Evolutionary conservation across 2,329 filamentous ascomycete species (phyloP).

Genomic region (Alternaria ethzedia): DNA sequence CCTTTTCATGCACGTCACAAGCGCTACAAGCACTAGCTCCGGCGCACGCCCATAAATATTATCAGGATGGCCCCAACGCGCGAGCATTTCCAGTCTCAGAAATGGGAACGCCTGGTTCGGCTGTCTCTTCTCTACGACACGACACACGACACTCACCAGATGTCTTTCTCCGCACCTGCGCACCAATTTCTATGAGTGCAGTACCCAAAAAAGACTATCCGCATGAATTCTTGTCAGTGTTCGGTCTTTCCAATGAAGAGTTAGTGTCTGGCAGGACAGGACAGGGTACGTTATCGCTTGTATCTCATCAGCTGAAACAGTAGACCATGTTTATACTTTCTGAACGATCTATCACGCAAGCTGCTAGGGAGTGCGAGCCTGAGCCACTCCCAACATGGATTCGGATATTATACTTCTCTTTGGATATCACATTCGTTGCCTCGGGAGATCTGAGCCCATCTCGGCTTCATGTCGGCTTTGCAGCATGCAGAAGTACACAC

Average conservation of each 20-base stretch:
- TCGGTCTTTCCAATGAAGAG: neutral
- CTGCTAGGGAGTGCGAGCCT: neutral
- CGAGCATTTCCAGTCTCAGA: neutral
- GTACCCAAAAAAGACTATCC: neutral
- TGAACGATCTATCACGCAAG: neutral
- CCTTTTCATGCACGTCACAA: slow-evolving; percentile 22
- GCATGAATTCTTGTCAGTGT: neutral
- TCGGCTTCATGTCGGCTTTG: slow-evolving; percentile 1
- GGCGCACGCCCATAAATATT: slow-evolving; percentile 10
- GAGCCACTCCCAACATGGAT: neutral
- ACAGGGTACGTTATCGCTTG: neutral
- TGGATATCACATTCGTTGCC: neutral
- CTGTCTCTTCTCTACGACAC: neutral
- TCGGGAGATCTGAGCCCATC: neutral
- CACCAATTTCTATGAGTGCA: neutral
- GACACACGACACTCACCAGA: neutral
- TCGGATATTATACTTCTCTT: neutral
- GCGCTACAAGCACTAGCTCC: slow-evolving; percentile 15
- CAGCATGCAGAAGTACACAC: neutral
- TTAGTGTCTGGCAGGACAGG: neutral
- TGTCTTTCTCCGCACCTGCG: neutral
- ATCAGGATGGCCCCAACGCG: neutral
- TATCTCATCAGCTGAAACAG: neutral
- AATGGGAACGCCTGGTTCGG: neutral
- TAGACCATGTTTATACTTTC: neutral